These are phyloP conservation scores for Colletotrichum incanum DNA, from an alignment of 2,329 filamentous ascomycete genomes.

Conservation along the genomic window DNA sequence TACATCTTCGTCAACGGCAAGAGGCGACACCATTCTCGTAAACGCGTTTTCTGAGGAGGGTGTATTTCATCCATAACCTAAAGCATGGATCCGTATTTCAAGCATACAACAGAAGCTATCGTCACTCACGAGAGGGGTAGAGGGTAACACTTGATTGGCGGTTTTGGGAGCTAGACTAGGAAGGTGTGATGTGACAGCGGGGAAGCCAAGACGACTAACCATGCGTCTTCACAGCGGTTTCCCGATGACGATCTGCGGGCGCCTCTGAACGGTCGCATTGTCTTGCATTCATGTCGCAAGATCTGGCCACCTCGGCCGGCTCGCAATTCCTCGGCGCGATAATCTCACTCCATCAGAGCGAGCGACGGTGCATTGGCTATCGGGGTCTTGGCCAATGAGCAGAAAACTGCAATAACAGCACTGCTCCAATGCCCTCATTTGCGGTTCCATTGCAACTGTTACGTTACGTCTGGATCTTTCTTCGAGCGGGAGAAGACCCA, in stretches of 20 bases:
- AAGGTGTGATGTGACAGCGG: slow-evolving; percentile 15
- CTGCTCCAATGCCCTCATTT: neutral
- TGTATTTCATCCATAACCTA: neutral
- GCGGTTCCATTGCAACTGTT: neutral
- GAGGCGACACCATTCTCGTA: no score
- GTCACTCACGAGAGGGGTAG: neutral
- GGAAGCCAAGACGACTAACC: slow-evolving; percentile 14
- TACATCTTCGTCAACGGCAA: no score
- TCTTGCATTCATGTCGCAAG: neutral
- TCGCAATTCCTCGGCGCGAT: neutral
- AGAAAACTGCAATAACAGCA: neutral
- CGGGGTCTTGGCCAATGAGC: neutral
- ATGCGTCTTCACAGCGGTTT: neutral
- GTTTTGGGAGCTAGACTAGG: slow-evolving; percentile 3
- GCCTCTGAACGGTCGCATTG: neutral
- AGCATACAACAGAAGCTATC: neutral
- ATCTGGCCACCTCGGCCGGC: neutral
- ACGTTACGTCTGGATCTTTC: slow-evolving; percentile 8
- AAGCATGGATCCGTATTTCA: neutral
- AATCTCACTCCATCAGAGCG: neutral
- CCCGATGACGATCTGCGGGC: neutral
- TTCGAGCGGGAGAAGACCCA: neutral
- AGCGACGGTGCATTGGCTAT: neutral
- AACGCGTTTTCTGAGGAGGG: neutral
- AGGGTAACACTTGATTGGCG: neutral